These are phyloP conservation scores for Vitis rupestris DNA, from an alignment of 164 flowering plant genomes.

Conservation along the genomic window DNA sequence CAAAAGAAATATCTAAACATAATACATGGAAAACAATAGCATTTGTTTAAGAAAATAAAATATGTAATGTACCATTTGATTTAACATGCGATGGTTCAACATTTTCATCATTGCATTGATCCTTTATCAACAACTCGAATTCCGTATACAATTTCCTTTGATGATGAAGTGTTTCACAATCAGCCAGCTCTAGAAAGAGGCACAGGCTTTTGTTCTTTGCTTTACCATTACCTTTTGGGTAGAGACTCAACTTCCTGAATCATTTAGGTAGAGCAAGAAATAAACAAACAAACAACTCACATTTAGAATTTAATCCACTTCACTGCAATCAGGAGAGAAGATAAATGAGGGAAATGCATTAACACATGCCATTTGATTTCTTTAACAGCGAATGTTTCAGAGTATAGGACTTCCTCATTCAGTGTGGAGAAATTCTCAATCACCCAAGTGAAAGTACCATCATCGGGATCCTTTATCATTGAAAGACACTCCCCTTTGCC, in stretches of 20 bases:
- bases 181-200: not conserved
- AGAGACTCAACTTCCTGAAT: not conserved
- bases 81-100: too few relatives aligned
- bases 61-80: too few relatives aligned
- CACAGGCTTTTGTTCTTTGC: not conserved
- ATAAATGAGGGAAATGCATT: not conserved
- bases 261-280: not conserved
- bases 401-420: not conserved
- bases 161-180: not conserved
- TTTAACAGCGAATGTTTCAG: not conserved
- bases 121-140: not conserved
- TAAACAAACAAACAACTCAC: not conserved
- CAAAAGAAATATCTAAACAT: too few relatives aligned
- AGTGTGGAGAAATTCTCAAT: too few relatives aligned
- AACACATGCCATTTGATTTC: not conserved
- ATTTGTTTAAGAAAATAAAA: too few relatives aligned
- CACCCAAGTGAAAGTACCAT: too few relatives aligned
- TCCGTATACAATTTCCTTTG: not conserved
- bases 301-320: too few relatives aligned
- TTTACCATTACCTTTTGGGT: not conserved
- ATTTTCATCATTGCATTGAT: not conserved
- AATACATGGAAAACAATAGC: too few relatives aligned
- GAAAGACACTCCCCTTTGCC: too few relatives aligned
- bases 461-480: too few relatives aligned
- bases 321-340: too few relatives aligned